Percentiles rank a stretch among this genome's conserved stretches.
Evolutionary conservation across 208 protist genomes (phyloP).

Genomic region (Naegleria gruberi): DNA sequence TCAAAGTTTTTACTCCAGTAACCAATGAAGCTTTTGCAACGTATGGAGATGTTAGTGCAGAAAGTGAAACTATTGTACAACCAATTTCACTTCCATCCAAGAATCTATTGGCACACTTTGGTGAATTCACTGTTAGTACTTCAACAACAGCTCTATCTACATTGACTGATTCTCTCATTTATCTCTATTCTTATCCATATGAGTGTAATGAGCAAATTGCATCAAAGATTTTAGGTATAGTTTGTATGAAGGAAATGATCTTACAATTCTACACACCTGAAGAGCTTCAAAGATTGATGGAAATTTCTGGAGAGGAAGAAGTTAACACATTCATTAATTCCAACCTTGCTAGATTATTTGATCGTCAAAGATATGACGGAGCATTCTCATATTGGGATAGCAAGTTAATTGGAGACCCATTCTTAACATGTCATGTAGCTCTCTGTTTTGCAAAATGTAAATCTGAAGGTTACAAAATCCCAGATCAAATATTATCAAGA

Average conservation of each 20-base stretch:
- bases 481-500: neutral
- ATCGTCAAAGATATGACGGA: neutral
- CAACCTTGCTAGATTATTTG: neutral
- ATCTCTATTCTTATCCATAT: constrained; percentile 27
- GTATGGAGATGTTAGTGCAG: neutral
- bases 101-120: constrained; percentile 7
- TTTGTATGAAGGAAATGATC: neutral
- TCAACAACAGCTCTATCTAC: constrained; percentile 22
- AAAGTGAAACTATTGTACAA: neutral
- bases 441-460: neutral
- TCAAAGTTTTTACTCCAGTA: constrained; percentile 13
- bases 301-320: neutral
- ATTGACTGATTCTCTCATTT: constrained; percentile 29
- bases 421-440: constrained; percentile 5
- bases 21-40: constrained; percentile 30
- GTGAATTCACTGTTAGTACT: constrained; percentile 13
- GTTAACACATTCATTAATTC: neutral
- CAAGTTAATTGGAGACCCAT: neutral
- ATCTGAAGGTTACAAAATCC: neutral
- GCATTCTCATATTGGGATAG: neutral
- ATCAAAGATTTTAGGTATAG: neutral
- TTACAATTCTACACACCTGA: neutral
- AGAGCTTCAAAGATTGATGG: neutral
- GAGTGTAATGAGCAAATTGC: constrained; percentile 17
- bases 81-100: constrained; percentile 13